Evolutionary conservation across 306 rosid species (phyloP).

Genomic region (Canavalia gladiata): DNA sequence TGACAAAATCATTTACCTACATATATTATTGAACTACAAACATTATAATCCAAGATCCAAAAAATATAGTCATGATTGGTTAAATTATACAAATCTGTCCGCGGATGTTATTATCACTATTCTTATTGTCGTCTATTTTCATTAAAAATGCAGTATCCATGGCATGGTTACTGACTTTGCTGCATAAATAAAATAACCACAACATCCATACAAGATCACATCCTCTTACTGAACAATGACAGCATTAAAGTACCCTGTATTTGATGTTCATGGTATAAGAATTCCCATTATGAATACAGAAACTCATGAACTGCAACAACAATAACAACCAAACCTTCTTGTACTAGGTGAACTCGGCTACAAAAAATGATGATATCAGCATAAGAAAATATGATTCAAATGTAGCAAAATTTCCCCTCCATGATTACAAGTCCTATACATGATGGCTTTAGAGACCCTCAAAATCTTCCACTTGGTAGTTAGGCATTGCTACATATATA

Average conservation of each 20-base stretch:
- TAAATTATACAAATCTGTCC: too few relatives aligned
- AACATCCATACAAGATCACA: constrained; percentile 31
- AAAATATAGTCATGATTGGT: too few relatives aligned
- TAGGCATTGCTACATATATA: constrained; percentile 12
- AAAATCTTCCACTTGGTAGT: constrained; percentile 25
- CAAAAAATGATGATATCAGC: constrained; percentile 29
- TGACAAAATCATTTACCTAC: too few relatives aligned
- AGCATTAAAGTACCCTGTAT: not conserved
- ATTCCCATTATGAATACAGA: constrained; percentile 8
- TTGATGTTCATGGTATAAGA: not conserved
- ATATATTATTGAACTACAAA: too few relatives aligned
- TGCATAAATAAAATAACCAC: constrained; percentile 5
- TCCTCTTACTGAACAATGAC: constrained; percentile 19
- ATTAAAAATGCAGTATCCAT: constrained; percentile 10
- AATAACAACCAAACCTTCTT: not conserved
- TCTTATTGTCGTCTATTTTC: not conserved
- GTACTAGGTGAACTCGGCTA: not conserved
- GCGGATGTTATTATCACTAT: too few relatives aligned
- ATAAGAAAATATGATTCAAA: not conserved
- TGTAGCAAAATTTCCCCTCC: constrained; percentile 33
- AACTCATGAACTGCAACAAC: constrained; percentile 14
- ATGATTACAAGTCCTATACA: constrained; percentile 35
- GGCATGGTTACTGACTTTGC: constrained; percentile 6
- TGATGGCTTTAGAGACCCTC: not conserved
- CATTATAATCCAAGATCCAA: too few relatives aligned